Conservation (phyloP, 2,329 filamentous ascomycete species). For the Lachnellula subtilissima region DNA sequence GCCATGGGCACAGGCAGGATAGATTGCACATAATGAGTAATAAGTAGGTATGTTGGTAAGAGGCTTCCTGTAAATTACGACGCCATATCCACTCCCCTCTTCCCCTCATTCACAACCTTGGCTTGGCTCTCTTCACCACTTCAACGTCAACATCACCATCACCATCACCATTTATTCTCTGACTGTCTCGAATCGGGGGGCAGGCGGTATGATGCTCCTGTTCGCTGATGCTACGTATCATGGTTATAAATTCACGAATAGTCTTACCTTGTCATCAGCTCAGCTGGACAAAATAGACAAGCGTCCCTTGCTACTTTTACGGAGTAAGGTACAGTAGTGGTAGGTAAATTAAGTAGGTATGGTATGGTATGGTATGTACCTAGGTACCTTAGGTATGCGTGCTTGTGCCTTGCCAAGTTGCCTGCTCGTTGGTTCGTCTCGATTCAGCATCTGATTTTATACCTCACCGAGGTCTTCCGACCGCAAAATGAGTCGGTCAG, state of each 20-base stretch:
- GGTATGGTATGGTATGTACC: background rate
- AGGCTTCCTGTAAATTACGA: constrained; percentile 10
- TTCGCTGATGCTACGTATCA: background rate
- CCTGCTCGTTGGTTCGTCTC: constrained; percentile 9
- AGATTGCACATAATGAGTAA: background rate
- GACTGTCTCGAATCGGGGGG: too few relatives aligned
- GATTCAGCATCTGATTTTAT: constrained; percentile 1
- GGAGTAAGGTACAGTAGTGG: background rate
- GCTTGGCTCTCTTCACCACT: background rate
- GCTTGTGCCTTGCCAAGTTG: constrained; percentile 3
- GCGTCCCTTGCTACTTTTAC: background rate
- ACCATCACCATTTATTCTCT: background rate
- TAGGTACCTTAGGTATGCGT: background rate
- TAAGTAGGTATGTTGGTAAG: background rate
- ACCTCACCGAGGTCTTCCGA: background rate
- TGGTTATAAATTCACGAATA: constrained; percentile 4
- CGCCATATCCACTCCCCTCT: background rate
- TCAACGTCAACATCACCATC: too few relatives aligned
- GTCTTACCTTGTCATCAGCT: constrained; percentile 13
- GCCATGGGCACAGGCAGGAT: background rate
- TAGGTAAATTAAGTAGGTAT: too few relatives aligned
- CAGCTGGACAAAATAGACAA: constrained; percentile 14
- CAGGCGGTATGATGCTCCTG: background rate
- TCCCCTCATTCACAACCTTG: constrained; percentile 9
- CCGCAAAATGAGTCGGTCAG: background rate